Conservation (phyloP, 345 rosid genomes). For the Populus alba region DNA sequence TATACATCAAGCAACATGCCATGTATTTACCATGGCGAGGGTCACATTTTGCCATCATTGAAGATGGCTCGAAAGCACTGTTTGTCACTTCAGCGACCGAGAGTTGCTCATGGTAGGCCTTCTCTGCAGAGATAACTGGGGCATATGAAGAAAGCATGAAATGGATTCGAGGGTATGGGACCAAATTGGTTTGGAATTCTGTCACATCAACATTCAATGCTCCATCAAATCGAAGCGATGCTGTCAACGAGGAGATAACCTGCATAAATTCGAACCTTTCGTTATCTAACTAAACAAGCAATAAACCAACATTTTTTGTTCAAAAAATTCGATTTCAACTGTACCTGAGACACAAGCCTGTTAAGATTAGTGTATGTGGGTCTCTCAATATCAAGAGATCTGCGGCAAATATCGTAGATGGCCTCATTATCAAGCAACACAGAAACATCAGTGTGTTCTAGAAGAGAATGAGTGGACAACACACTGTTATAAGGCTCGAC, state of each 20-base stretch:
- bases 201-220: slow-evolving; percentile 19
- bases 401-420: slow-evolving; percentile 15
- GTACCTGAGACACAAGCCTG: slow-evolving; percentile 17
- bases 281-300: background rate
- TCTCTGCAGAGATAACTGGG: slow-evolving; percentile 12
- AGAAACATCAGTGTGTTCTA: slow-evolving; percentile 20
- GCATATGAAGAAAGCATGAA: slow-evolving; percentile 21
- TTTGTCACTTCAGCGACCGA: slow-evolving; percentile 14
- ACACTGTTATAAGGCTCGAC: slow-evolving; percentile 24
- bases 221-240: slow-evolving; percentile 20
- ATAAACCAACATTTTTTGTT: background rate
- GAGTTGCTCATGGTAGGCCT: background rate
- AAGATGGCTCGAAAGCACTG: slow-evolving; percentile 17
- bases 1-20: slow-evolving; percentile 19
- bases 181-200: slow-evolving; percentile 19
- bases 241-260: slow-evolving; percentile 16
- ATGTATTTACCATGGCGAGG: slow-evolving; percentile 21
- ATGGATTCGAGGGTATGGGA: slow-evolving; percentile 20
- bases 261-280: background rate
- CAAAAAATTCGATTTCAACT: background rate
- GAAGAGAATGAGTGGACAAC: slow-evolving; percentile 11
- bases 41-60: slow-evolving; percentile 21
- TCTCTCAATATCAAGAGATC: slow-evolving; percentile 19
- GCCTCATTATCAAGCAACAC: slow-evolving; percentile 16
- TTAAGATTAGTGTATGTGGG: slow-evolving; percentile 22